A percentile compares a stretch with the other conserved stretches of the same genome.
These are phyloP conservation scores for Epicoccum nigrum DNA, from an alignment of 2,329 filamentous ascomycete genomes.

Conservation along the genomic window DNA sequence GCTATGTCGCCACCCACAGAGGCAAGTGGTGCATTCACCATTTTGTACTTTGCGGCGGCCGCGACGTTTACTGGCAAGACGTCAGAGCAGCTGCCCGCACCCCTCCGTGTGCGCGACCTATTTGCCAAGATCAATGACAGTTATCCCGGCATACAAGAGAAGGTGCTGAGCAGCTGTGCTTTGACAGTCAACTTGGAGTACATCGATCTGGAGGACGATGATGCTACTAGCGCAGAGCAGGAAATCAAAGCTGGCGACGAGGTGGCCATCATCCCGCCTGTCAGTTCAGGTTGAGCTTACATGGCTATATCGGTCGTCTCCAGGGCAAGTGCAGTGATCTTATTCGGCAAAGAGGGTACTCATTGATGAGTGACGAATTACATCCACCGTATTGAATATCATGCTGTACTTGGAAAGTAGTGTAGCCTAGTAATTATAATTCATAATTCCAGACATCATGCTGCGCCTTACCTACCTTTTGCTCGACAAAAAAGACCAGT, in stretches of 20 bases:
- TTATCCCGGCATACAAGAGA: conserved; percentile 72
- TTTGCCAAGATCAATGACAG: conserved; percentile 71
- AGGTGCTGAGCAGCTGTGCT: conserved; percentile 73
- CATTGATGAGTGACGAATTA: no score
- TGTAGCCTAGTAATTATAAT: no score
- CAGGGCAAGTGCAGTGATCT: no score
- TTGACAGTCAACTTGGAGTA: conserved; percentile 84
- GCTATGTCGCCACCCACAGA: conserved; percentile 54
- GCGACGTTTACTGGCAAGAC: conserved; percentile 73
- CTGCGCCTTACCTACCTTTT: no score
- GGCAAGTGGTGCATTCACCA: conserved; percentile 71
- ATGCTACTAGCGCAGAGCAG: conserved; percentile 51
- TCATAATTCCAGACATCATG: no score
- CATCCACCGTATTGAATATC: no score
- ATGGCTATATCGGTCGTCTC: no score
- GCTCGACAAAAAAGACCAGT: no score
- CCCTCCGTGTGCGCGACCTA: conserved; percentile 66
- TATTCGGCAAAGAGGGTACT: no score
- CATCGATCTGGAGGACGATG: conserved; percentile 68
- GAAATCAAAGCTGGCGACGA: conserved; percentile 77
- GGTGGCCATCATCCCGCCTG: conserved; percentile 85
- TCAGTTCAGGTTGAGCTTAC: conserved; percentile 76
- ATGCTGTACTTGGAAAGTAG: no score
- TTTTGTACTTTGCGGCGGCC: conserved; percentile 83
- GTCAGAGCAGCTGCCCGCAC: conserved; percentile 69